These are phyloP conservation scores for Gyrodon lividus DNA, from an alignment of 768 basidiomycete species.

Conservation along the genomic window DNA sequence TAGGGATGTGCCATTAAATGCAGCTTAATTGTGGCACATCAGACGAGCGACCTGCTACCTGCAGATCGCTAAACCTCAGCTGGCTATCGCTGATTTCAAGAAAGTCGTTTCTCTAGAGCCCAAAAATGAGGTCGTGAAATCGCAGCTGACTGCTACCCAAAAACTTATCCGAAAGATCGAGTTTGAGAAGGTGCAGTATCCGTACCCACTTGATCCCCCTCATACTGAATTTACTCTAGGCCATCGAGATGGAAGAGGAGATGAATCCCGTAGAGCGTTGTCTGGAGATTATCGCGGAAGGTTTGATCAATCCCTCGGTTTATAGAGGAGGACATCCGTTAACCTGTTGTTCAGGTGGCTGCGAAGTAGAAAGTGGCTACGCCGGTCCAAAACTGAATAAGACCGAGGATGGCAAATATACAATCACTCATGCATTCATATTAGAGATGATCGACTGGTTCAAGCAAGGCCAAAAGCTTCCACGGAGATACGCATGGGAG, in stretches of 20 bases:
- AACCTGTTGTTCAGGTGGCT: conserved; percentile 54
- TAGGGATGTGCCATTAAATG: neutral
- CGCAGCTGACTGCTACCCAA: conserved; percentile 83
- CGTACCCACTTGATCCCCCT: neutral
- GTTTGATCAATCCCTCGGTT: conserved; percentile 35
- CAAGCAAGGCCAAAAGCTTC: conserved; percentile 89
- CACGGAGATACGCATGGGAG: conserved; percentile 92
- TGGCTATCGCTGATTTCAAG: conserved; percentile 86
- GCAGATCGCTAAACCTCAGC: conserved; percentile 83
- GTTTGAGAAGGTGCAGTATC: conserved; percentile 74
- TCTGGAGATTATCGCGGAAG: conserved; percentile 74
- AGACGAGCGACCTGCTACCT: conserved; percentile 91
- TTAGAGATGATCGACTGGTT: conserved; percentile 87
- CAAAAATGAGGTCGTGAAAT: conserved; percentile 73
- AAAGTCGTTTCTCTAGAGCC: conserved; percentile 84
- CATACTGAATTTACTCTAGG: conserved; percentile 42
- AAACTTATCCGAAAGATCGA: conserved; percentile 88
- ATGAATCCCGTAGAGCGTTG: conserved; percentile 75
- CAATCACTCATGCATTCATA: conserved; percentile 77
- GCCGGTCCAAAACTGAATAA: conserved; percentile 69
- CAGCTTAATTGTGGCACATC: conserved; percentile 4
- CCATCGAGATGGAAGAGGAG: conserved; percentile 91
- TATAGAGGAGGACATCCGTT: neutral
- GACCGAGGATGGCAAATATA: conserved; percentile 63
- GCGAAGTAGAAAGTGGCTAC: conserved; percentile 74